Percentiles rank a stretch among this genome's conserved stretches.
phyloP scores from a whole-genome alignment of 1,139 yeast genomes.

The Taphrina communis region DNA sequence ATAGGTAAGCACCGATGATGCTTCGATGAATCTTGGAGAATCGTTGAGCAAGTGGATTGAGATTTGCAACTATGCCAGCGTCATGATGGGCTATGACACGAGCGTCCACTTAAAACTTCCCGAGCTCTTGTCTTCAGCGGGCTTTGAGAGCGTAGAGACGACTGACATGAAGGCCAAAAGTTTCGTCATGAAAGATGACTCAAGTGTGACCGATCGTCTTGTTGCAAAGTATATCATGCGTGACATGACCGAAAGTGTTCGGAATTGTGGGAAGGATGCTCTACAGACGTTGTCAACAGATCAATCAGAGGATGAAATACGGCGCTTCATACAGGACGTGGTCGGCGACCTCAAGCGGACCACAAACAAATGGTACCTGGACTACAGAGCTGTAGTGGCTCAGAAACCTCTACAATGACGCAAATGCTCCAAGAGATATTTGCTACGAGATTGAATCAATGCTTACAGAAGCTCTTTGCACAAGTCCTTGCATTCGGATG shows the following conservation, averaged over 20 bases:
- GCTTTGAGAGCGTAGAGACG: neutral
- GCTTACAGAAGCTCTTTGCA: neutral
- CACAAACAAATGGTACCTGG: conserved; percentile 5
- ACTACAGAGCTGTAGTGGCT: conserved; percentile 1
- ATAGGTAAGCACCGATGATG: neutral
- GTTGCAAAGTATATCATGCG: conserved; percentile 5
- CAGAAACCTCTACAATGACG: neutral
- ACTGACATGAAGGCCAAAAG: conserved; percentile 1
- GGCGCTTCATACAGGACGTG: conserved; percentile 6
- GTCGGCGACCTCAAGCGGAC: conserved; percentile 2
- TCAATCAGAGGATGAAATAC: conserved; percentile 13
- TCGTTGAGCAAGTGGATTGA: neutral
- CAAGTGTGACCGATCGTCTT: neutral
- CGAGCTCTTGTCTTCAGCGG: neutral
- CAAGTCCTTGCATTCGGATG: neutral
- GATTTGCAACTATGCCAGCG: conserved; percentile 1
- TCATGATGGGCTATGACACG: conserved; percentile 10
- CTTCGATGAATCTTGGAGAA: neutral
- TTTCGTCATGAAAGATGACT: neutral
- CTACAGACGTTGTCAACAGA: conserved; percentile 1
- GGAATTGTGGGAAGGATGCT: conserved; percentile 14
- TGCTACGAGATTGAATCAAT: neutral
- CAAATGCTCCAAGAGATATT: neutral
- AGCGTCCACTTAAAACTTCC: neutral
- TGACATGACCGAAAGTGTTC: conserved; percentile 11